Percentiles rank a stretch among this genome's conserved stretches.
These are phyloP conservation scores for Stagonosporopsis rhizophila DNA, from an alignment of 2,329 filamentous ascomycete genomes.

Conservation along the genomic window DNA sequence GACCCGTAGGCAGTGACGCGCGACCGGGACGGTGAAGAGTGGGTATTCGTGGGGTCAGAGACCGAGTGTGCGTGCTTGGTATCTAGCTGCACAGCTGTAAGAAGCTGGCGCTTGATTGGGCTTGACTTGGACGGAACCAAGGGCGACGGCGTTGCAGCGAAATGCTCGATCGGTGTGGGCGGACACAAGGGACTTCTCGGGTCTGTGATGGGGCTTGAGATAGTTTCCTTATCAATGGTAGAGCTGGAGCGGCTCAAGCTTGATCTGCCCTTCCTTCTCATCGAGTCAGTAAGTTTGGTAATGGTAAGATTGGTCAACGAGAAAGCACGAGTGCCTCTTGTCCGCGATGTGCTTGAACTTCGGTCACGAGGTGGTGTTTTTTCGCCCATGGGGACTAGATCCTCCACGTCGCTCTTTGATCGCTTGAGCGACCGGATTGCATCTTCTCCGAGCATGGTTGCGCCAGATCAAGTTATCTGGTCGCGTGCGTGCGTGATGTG, in stretches of 20 bases:
- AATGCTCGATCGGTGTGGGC: constrained; percentile 14
- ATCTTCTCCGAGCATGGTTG: constrained; percentile 29
- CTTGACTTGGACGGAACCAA: constrained; percentile 8
- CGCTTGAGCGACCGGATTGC: constrained; percentile 32
- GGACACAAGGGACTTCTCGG: constrained; percentile 26
- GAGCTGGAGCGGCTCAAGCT: constrained; percentile 23
- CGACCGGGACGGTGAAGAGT: constrained; percentile 15
- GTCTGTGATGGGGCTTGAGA: constrained; percentile 37
- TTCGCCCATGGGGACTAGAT: constrained; percentile 26
- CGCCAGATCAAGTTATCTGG: constrained; percentile 1
- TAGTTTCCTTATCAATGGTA: constrained; percentile 32
- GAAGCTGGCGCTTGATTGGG: constrained; percentile 1
- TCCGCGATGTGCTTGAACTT: constrained; percentile 13
- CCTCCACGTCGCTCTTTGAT: constrained; percentile 12
- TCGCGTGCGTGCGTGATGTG: constrained; percentile 6
- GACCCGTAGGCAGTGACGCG: constrained; percentile 12
- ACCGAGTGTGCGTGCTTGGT: constrained; percentile 26
- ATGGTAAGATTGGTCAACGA: constrained; percentile 38
- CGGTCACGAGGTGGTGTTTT: constrained; percentile 23
- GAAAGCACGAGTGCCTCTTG: constrained; percentile 29
- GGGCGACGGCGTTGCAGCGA: constrained; percentile 14
- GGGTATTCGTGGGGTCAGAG: constrained; percentile 33
- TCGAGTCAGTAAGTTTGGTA: constrained; percentile 36
- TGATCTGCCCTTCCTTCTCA: constrained; percentile 31
- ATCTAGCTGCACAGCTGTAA: background rate